phyloP scores from a whole-genome alignment of 805 yeast genomes.

The Priceomyces carsonii region DNA sequence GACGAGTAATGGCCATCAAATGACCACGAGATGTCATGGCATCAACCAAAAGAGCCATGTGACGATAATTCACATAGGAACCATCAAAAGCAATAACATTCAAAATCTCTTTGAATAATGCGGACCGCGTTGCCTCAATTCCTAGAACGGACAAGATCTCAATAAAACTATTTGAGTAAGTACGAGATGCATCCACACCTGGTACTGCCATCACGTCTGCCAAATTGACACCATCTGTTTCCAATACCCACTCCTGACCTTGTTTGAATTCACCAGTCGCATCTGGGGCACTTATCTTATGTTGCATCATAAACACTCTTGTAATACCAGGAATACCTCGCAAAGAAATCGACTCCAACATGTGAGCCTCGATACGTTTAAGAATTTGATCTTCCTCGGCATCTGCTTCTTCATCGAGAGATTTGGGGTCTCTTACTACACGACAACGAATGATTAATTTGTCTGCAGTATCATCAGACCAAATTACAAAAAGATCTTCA shows the following conservation, averaged over 20 bases:
- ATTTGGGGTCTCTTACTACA: slow-evolving; percentile 94
- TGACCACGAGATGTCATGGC: slow-evolving; percentile 99
- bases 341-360: slow-evolving; percentile 91
- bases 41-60: slow-evolving; percentile 95
- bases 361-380: slow-evolving; percentile 91
- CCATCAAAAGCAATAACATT: slow-evolving; percentile 99
- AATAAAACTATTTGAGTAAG: slow-evolving; percentile 95
- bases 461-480: slow-evolving; percentile 99
- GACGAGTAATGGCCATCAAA: slow-evolving; percentile 98
- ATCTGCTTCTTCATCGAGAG: slow-evolving; percentile 89
- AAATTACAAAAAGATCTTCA: slow-evolving; percentile 92
- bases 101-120: slow-evolving; percentile 89
- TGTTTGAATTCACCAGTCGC: slow-evolving; percentile 84
- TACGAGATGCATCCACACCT: slow-evolving; percentile 89
- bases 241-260: slow-evolving; percentile 96
- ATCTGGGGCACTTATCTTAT: slow-evolving; percentile 70
- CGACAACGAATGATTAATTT: slow-evolving; percentile 97
- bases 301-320: slow-evolving; percentile 88
- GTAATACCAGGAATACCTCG: slow-evolving; percentile 95
- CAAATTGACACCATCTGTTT: slow-evolving; percentile 96
- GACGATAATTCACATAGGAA: slow-evolving; percentile 98
- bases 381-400: slow-evolving; percentile 96
- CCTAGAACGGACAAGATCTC: slow-evolving; percentile 94
- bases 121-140: slow-evolving; percentile 96
- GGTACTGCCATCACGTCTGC: slow-evolving; percentile 93